Conservation (phyloP, 495 filamentous ascomycete species). For the Mytilinidion resinicola region DNA sequence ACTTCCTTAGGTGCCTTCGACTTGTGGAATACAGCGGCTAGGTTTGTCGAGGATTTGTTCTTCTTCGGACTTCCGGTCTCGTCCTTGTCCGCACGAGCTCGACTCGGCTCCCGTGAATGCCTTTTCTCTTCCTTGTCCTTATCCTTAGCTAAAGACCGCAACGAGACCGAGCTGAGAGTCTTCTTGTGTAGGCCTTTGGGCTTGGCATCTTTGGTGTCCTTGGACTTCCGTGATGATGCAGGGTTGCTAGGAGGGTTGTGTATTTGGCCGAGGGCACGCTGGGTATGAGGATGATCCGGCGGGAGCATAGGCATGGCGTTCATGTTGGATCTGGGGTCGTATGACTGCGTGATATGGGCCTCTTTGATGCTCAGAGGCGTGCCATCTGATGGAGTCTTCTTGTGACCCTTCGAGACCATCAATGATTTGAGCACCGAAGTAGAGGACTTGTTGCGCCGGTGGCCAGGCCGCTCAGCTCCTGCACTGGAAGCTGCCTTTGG, state of each 20-base stretch:
- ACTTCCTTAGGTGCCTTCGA: conserved; percentile 55
- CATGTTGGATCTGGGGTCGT: conserved; percentile 24
- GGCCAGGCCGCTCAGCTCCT: conserved; percentile 12
- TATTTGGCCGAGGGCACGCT: conserved; percentile 16
- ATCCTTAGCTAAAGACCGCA: conserved; percentile 50
- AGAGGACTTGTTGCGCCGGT: conserved; percentile 46
- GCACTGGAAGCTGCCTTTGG: background rate
- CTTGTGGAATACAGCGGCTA: conserved; percentile 57
- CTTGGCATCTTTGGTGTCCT: conserved; percentile 28
- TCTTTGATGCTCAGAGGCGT: conserved; percentile 24
- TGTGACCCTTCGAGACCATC: conserved; percentile 48
- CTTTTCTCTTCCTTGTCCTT: conserved; percentile 50
- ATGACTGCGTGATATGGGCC: conserved; percentile 18
- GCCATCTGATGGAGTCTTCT: conserved; percentile 41
- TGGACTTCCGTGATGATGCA: conserved; percentile 31
- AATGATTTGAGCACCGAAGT: conserved; percentile 48
- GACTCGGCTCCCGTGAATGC: conserved; percentile 21
- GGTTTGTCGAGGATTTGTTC: conserved; percentile 74
- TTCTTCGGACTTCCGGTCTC: conserved; percentile 61
- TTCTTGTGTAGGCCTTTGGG: conserved; percentile 51
- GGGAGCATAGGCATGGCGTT: conserved; percentile 18
- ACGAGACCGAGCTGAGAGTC: conserved; percentile 59
- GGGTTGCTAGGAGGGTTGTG: conserved; percentile 12
- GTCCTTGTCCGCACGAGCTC: conserved; percentile 33
- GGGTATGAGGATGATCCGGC: conserved; percentile 25